Percentiles rank a stretch among this genome's conserved stretches.
These are phyloP conservation scores for Blastobotrys indianensis DNA, from an alignment of 1,139 yeast species.

Conservation along the genomic window DNA sequence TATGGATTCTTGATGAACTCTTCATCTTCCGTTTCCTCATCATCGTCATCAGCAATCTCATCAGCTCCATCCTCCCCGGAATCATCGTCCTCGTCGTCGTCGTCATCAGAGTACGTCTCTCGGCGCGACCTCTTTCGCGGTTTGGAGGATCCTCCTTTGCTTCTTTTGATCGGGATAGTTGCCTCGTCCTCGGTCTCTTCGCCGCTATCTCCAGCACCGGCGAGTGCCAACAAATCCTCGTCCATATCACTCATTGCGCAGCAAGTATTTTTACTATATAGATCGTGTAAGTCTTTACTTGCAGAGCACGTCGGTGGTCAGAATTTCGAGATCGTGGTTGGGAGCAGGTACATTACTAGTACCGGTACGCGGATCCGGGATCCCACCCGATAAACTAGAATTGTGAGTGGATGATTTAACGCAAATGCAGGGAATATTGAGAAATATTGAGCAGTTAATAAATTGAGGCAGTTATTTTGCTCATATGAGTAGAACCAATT, in stretches of 20 bases:
- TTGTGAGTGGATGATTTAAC: too few species aligned
- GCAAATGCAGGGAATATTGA: too few species aligned
- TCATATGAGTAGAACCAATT: too few species aligned
- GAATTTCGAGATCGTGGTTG: too few species aligned
- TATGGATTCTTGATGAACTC: constrained; percentile 60
- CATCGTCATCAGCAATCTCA: constrained; percentile 32
- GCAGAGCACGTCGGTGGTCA: too few species aligned
- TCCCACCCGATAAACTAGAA: too few species aligned
- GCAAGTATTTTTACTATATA: not conserved
- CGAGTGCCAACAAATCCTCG: constrained; percentile 86
- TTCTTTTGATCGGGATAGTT: constrained; percentile 11
- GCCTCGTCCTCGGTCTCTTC: constrained; percentile 18
- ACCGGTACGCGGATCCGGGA: too few species aligned
- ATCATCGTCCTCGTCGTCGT: constrained; percentile 14
- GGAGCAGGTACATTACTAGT: too few species aligned
- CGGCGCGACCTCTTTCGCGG: constrained; percentile 4
- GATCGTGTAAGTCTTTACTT: not conserved
- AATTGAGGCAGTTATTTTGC: too few species aligned
- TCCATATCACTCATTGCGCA: constrained; percentile 31
- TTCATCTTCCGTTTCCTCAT: constrained; percentile 40
- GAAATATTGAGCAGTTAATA: too few species aligned
- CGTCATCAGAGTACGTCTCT: constrained; percentile 31
- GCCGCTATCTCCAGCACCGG: constrained; percentile 54
- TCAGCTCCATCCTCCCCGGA: constrained; percentile 35
- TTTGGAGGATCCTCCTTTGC: constrained; percentile 3